These are phyloP conservation scores for Silene noctiflora DNA, from an alignment of 179 eudicot genomes.

Conservation along the genomic window DNA sequence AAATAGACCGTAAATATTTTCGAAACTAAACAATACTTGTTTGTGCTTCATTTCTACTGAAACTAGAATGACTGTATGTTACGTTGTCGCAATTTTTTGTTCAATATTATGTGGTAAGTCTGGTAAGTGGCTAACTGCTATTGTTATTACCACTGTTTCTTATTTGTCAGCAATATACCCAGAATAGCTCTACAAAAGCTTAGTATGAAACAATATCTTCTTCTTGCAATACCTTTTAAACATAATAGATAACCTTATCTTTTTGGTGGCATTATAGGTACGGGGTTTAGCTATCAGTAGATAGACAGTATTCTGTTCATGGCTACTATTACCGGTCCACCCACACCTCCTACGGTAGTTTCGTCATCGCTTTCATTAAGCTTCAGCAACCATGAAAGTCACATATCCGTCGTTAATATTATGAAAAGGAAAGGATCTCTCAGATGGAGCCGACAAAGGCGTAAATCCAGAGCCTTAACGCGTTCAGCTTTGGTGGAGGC, in stretches of 20 bases:
- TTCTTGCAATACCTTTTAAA: neutral
- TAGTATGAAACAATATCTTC: neutral
- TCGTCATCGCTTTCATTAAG: constrained; percentile 21
- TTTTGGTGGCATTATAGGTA: constrained; percentile 4
- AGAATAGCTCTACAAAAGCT: neutral
- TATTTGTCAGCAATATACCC: neutral
- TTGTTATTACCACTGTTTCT: no score
- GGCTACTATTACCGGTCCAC: constrained; percentile 22
- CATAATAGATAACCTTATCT: neutral
- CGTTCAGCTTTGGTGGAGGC: constrained; percentile 42
- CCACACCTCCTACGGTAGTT: constrained; percentile 15
- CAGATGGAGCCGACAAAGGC: constrained; percentile 28
- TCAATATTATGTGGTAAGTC: neutral
- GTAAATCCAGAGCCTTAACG: constrained; percentile 15
- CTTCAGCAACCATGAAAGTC: constrained; percentile 15
- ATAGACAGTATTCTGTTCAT: constrained; percentile 13
- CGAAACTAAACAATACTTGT: neutral
- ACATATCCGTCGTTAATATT: constrained; percentile 13
- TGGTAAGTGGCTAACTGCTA: no score
- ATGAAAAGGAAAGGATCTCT: constrained; percentile 16
- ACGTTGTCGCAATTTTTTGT: neutral
- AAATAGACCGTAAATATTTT: neutral
- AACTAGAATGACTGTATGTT: constrained; percentile 1
- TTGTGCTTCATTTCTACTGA: neutral
- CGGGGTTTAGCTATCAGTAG: neutral